Percentiles rank a stretch among this genome's conserved stretches.
phyloP scores from a whole-genome alignment of 371 early-diverging fungal genomes.

The Sporodiniella umbellata region DNA sequence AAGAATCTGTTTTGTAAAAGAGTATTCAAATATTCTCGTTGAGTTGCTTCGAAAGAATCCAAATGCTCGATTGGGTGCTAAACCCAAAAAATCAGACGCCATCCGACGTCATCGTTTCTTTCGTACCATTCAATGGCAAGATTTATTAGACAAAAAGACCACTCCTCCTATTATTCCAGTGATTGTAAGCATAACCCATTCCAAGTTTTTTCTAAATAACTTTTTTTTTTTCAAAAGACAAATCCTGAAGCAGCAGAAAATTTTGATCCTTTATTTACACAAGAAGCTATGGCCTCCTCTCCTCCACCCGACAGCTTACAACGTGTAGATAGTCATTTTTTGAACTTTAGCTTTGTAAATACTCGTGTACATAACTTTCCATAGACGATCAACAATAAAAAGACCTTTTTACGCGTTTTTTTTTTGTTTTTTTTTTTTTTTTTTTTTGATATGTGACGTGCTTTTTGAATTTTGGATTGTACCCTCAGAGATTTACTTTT shows the following conservation, averaged over 20 bases:
- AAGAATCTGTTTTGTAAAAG: neutral
- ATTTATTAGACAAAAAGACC: conserved; percentile 54
- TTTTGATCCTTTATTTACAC: conserved; percentile 33
- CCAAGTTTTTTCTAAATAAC: neutral
- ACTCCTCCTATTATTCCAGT: conserved; percentile 78
- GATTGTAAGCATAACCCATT: conserved; percentile 45
- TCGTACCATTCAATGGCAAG: conserved; percentile 81
- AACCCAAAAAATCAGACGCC: conserved; percentile 65
- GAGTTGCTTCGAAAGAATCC: conserved; percentile 76
- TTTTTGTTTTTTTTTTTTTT: no score
- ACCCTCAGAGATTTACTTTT: neutral
- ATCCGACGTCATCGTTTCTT: conserved; percentile 90
- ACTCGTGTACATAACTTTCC: neutral
- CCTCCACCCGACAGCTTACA: conserved; percentile 4
- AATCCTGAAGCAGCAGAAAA: conserved; percentile 46
- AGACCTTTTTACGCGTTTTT: no score
- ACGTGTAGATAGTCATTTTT: conserved; percentile 18
- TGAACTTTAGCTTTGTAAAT: conserved; percentile 37
- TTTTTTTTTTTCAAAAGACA: conserved; percentile 20
- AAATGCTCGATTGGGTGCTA: conserved; percentile 65
- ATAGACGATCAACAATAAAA: no score
- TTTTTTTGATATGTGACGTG: no score
- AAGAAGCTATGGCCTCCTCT: conserved; percentile 15
- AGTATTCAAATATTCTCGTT: neutral
- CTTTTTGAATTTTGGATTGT: no score